Evolutionary conservation across 2,329 filamentous ascomycete species (phyloP), one percentile per base, ranked within the genome.

Genomic region (Trichophyton benhamiae): DNA sequence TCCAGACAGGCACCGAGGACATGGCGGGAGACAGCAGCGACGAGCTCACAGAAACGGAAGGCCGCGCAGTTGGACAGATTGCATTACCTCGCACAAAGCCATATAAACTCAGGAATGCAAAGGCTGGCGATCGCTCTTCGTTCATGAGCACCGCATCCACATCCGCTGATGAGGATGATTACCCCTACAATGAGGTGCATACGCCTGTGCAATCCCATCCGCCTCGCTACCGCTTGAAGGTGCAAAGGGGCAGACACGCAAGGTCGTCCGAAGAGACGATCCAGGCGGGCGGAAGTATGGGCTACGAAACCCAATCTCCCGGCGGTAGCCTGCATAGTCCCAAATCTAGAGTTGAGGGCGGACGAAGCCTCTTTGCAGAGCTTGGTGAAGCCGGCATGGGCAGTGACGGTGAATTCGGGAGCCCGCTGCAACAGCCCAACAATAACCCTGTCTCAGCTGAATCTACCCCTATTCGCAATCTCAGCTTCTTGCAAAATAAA

Each of bases 301-400:
- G 70, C 63, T 72, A 76, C 3, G 77, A 76, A 62, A 78, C 82
- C 64, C 80, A 77, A n/a, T 81, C 81, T 9, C 79, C 80, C 8
- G 71, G 77, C 30, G 71, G 77, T 27, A 82, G 79, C 67, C 76
- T 81, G 65, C 69, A 71, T 36, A 76, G 72, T 67, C 75, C 74
- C 52, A 76, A 75, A 59, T 70, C 75, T 36, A 75, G 73, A 48
- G 77, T 76, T n/a, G 74, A 77, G 58, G 77, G 78, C 65, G 82
- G 83, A 15, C 89, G 96, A 77, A 97, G 88, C 69, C 79, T 99
- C 58, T 95, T 94, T 71, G 91, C 91, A 46, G 94, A 99, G 74
- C 81, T 99, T 48, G 89, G 88, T 60, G 89, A 90, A 66, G 78
- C 96, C 49, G 87, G 84, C 64, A 78, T 70, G 65, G 87, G 87